Conservation (phyloP, 768 basidiomycete genomes). For the Tephrocybe rancida region DNA sequence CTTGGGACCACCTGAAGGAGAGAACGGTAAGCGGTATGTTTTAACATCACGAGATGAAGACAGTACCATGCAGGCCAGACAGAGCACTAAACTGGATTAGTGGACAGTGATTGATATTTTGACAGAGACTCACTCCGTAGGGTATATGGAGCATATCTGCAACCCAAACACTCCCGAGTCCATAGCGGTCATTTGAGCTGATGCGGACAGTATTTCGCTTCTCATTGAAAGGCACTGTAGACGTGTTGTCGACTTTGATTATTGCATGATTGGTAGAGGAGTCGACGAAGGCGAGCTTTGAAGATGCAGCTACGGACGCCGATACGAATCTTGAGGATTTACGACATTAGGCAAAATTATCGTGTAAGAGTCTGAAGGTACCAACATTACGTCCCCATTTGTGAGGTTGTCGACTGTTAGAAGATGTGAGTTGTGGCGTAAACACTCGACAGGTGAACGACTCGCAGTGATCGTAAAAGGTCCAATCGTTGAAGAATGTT, state of each 20-base stretch:
- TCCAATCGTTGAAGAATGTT: constrained; percentile 70
- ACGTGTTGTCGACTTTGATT: constrained; percentile 75
- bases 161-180: constrained; percentile 64
- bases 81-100: constrained; percentile 50
- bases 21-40: not conserved
- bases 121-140: constrained; percentile 48
- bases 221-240: constrained; percentile 48
- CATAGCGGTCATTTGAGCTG: constrained; percentile 53
- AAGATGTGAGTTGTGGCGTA: not conserved
- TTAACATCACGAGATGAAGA: not conserved
- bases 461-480: constrained; percentile 62
- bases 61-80: constrained; percentile 68
- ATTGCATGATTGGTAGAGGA: constrained; percentile 67
- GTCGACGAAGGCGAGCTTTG: constrained; percentile 65
- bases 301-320: constrained; percentile 43
- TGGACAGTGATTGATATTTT: not conserved
- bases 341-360: not conserved
- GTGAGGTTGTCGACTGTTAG: constrained; percentile 67
- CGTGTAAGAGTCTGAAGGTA: not conserved
- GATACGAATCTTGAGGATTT: constrained; percentile 49
- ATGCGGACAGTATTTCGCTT: constrained; percentile 76
- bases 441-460: constrained; percentile 8
- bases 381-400: constrained; percentile 61
- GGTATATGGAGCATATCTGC: constrained; percentile 68
- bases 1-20: constrained; percentile 48